Evolutionary conservation across 129 eudicot genomes (phyloP).

Genomic region (Smallanthus sonchifolius): DNA sequence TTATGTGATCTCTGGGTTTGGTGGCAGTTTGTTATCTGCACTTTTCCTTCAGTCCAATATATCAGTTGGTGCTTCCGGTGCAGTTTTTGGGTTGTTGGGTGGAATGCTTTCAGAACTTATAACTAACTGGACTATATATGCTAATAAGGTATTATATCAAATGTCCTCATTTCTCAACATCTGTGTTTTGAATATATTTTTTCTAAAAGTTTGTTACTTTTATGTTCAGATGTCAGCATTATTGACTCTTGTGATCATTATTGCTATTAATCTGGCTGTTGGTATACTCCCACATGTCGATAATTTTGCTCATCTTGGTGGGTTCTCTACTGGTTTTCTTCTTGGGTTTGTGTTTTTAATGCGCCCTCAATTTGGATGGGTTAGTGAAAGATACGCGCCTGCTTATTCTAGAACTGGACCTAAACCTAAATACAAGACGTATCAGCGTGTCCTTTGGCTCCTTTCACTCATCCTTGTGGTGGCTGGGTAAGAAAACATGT

Average conservation of each 20-base stretch:
- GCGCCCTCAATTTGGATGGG: conserved; percentile 90
- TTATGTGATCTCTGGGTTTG: conserved; percentile 76
- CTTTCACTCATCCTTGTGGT: conserved; percentile 66
- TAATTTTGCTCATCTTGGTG: conserved; percentile 96
- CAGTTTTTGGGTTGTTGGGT: conserved; percentile 84
- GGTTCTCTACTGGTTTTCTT: conserved; percentile 74
- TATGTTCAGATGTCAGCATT: conserved; percentile 58
- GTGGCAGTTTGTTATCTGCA: conserved; percentile 86
- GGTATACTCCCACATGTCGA: conserved; percentile 94
- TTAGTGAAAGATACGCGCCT: conserved; percentile 58
- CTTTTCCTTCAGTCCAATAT: conserved; percentile 74
- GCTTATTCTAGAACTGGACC: conserved; percentile 30
- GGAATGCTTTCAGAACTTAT: conserved; percentile 92
- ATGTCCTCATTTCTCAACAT: not conserved
- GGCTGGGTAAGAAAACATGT: conserved; percentile 45
- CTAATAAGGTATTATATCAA: conserved; percentile 62
- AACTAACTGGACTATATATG: conserved; percentile 82
- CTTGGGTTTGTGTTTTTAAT: conserved; percentile 86
- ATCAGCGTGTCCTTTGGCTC: conserved; percentile 62
- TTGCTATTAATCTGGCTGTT: conserved; percentile 68
- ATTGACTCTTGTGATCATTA: conserved; percentile 66
- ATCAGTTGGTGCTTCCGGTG: conserved; percentile 98
- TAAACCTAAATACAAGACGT: conserved; percentile 59
- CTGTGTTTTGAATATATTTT: not conserved
- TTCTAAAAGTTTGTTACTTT: not conserved